phyloP scores from a whole-genome alignment of 306 rosid species.

The Leucaena leucocephala region DNA sequence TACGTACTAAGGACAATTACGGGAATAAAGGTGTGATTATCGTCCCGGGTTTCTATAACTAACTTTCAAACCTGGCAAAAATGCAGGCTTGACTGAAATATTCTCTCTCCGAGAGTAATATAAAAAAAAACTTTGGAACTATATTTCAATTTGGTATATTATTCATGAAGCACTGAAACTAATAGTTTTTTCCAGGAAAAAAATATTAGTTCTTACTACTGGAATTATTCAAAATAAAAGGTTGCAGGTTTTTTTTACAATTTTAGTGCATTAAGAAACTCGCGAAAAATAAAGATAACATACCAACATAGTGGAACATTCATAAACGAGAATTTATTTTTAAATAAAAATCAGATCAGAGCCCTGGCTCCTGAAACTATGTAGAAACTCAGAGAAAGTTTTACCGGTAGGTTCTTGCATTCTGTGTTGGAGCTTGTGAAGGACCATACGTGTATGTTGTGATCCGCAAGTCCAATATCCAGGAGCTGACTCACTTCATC shows the following conservation, averaged over 20 bases:
- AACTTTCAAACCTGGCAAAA: neutral
- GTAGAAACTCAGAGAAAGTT: neutral
- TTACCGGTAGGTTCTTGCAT: neutral
- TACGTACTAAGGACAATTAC: neutral
- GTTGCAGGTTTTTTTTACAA: neutral
- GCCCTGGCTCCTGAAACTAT: neutral
- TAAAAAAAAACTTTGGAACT: neutral
- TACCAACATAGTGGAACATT: neutral
- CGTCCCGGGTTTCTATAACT: neutral
- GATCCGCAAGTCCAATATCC: neutral
- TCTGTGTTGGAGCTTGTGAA: neutral
- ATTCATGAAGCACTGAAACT: neutral
- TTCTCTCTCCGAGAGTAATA: neutral
- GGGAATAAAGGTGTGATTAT: neutral
- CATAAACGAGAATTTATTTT: neutral
- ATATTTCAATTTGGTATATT: neutral
- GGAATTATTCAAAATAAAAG: neutral
- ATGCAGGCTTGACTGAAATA: neutral
- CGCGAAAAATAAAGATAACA: neutral
- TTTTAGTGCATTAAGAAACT: neutral
- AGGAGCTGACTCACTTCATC: neutral
- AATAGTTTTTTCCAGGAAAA: neutral
- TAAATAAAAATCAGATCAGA: neutral
- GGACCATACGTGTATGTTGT: neutral
- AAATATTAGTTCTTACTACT: neutral